Percentiles rank a stretch among this genome's conserved stretches.
Evolutionary conservation across 148 eudicot genomes (phyloP).

Genomic region (Camellia sinensis): DNA sequence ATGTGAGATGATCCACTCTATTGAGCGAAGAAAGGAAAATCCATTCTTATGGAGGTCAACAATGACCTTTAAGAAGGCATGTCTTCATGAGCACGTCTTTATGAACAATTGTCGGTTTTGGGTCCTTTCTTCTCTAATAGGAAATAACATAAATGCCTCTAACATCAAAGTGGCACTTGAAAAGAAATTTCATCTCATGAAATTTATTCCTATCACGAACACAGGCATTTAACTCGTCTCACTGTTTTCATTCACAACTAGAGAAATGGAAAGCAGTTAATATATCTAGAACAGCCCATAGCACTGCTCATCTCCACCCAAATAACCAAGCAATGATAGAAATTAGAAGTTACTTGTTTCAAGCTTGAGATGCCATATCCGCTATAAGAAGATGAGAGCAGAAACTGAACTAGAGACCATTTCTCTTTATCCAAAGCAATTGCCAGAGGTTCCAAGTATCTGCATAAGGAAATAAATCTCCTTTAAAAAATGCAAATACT

Average conservation of each 20-base stretch:
- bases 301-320: background rate
- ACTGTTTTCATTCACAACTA: background rate
- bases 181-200: background rate
- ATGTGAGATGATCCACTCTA: background rate
- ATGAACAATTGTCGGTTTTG: background rate
- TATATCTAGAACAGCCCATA: background rate
- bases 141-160: background rate
- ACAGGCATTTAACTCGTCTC: background rate
- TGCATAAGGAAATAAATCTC: slow-evolving; percentile 24
- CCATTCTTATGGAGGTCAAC: background rate
- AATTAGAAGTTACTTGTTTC: slow-evolving; percentile 52
- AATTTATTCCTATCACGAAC: background rate
- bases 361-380: slow-evolving; percentile 91
- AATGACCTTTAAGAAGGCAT: background rate
- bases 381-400: slow-evolving; percentile 84
- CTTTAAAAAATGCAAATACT: background rate
- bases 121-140: background rate
- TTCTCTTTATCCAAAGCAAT: slow-evolving; percentile 87
- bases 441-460: slow-evolving; percentile 93
- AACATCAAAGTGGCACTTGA: background rate
- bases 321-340: background rate
- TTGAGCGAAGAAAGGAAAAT: background rate
- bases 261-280: background rate
- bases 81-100: background rate
- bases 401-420: slow-evolving; percentile 93